Base-by-base conservation (phyloP, 148 eudicot species). In the Amaranthus cruentus region DNA sequence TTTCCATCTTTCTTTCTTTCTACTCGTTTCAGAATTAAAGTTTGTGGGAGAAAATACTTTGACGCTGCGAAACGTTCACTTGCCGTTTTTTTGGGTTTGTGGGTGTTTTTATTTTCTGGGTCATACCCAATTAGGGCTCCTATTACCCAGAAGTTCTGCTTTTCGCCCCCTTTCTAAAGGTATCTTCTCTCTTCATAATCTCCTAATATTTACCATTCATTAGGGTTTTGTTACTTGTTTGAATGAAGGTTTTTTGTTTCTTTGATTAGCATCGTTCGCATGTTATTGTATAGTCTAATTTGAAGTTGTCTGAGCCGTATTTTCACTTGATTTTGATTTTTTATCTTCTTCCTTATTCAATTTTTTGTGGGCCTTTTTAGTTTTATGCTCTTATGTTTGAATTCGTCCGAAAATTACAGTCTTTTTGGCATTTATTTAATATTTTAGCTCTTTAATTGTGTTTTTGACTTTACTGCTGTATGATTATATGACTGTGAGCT, bases 141-240 rank as follows among this genome's bases (percentile, higher is more conserved):
- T 49, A 2, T 6, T 28, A 7, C 9, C 49, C 44, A 50, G 3
- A 46, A 21, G 38, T 28, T 28, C 38, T 28, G 38, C 38, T 9
- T 28, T 56, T 46, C 12, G 5, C 46, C 59, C 71, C 38, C 38
- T 28, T 83, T 84, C 47, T 50, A 78, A 76, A 83, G 86, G 83
- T 83, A 78, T 69, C 58, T 61, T 50, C 53, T 68, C 48, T 61
- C 44, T 15, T 28, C 38, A 28, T 28, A 28, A 28, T 28, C 38
- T 28, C 38, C 55, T 68, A 68, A 74, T 49, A 28, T 61, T 58
- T 15, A 47, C 71, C 72, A 46, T 62, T 53, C n/a, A 6, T 62
- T 64, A 28, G 38, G 75, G 70, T 68, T 81, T 28, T 28, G 38
- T 28, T 28, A 28, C 38, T 28, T 28, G 38, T 28, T 28, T 28